Percentiles rank a stretch among this genome's conserved stretches.
Evolutionary conservation across 1,284 basidiomycete species (phyloP).

Genomic region (Pseudozyma hubeiensis): DNA sequence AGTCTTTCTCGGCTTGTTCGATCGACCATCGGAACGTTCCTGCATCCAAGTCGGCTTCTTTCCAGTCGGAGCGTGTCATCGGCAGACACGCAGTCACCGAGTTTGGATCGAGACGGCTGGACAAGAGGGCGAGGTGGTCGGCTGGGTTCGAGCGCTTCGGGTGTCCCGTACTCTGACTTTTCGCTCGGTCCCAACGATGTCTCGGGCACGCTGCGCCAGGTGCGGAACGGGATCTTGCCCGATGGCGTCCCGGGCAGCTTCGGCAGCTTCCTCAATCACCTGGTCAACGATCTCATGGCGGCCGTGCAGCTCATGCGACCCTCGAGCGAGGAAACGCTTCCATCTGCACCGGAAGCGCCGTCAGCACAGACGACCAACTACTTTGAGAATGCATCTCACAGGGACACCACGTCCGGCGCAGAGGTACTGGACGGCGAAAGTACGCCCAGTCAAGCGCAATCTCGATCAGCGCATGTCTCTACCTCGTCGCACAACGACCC

Average conservation of each 20-base stretch:
- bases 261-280: conserved; percentile 58
- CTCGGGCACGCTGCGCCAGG: conserved; percentile 44
- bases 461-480: neutral
- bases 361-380: conserved; percentile 34
- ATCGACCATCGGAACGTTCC: conserved; percentile 27
- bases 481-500: neutral
- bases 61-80: conserved; percentile 12
- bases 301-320: conserved; percentile 53
- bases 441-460: conserved; percentile 1
- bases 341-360: conserved; percentile 9
- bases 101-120: conserved; percentile 10
- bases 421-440: conserved; percentile 40
- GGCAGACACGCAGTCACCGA: neutral
- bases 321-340: conserved; percentile 15
- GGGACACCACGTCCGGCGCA: conserved; percentile 27
- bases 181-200: conserved; percentile 50
- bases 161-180: conserved; percentile 15
- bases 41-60: conserved; percentile 40
- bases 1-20: conserved; percentile 32
- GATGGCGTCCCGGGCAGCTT: conserved; percentile 60
- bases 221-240: conserved; percentile 47
- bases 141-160: neutral
- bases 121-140: neutral
- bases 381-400: conserved; percentile 31
- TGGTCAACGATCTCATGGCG: conserved; percentile 55